Evolutionary conservation across 2,329 filamentous ascomycete species (phyloP).

Genomic region (Elsinoe arachidis): DNA sequence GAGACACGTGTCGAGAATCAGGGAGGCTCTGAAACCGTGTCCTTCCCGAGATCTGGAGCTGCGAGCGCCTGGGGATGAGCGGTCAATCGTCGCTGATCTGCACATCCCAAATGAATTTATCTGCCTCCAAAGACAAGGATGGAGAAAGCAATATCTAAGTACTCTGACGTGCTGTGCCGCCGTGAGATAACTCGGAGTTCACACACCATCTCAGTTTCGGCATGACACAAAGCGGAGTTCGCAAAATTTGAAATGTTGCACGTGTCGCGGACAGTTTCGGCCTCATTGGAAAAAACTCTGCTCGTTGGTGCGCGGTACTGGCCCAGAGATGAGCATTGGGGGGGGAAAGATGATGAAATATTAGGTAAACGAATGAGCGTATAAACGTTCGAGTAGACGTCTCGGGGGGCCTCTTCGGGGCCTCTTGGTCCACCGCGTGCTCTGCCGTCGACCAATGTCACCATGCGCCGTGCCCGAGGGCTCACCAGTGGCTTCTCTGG

Average conservation of each 20-base stretch:
- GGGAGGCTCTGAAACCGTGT: neutral
- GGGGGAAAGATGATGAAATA: constrained; percentile 9
- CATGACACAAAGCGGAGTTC: neutral
- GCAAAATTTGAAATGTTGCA: neutral
- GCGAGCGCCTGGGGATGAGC: neutral
- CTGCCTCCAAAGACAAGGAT: neutral
- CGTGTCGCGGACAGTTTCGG: neutral
- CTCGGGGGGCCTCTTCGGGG: no score
- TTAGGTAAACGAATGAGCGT: constrained; percentile 6
- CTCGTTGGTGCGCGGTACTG: neutral
- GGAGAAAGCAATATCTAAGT: neutral
- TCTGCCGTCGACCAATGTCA: neutral
- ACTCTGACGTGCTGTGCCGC: neutral
- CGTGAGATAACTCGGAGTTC: neutral
- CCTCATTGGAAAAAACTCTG: neutral
- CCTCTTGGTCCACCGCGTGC: neutral
- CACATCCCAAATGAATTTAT: neutral
- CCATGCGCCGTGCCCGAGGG: neutral
- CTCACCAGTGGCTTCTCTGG: neutral
- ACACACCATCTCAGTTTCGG: neutral
- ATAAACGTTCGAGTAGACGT: neutral
- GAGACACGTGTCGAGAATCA: neutral
- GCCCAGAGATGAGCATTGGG: neutral
- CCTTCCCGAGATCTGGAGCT: neutral
- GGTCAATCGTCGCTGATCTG: neutral